Conservation (phyloP, 805 yeast genomes). For the Zygoascus bituminiphila region DNA sequence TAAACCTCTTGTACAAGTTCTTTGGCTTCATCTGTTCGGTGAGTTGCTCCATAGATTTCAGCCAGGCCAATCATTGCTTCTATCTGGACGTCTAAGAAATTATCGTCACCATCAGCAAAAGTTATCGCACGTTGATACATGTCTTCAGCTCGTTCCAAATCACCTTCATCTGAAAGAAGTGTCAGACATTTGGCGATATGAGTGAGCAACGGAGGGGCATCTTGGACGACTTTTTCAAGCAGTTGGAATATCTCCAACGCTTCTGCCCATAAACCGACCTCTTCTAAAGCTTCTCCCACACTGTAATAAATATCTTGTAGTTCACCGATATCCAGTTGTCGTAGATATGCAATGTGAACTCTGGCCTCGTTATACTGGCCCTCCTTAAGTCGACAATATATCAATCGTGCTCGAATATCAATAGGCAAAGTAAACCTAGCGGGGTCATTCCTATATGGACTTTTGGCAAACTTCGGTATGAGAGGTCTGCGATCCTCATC, state of each 20-base stretch:
- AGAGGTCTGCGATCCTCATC: slow-evolving; percentile 49
- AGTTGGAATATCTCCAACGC: slow-evolving; percentile 55
- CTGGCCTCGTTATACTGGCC: slow-evolving; percentile 61
- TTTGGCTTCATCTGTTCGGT: slow-evolving; percentile 26
- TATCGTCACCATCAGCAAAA: slow-evolving; percentile 21
- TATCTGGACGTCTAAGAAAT: slow-evolving; percentile 47
- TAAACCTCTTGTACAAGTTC: slow-evolving; percentile 24
- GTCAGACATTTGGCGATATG: slow-evolving; percentile 76
- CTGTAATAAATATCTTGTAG: slow-evolving; percentile 66
- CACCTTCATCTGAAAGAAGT: slow-evolving; percentile 37
- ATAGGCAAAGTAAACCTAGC: slow-evolving; percentile 53
- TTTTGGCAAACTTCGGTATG: slow-evolving; percentile 8
- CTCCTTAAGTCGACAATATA: slow-evolving; percentile 53
- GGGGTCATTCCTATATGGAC: slow-evolving; percentile 3
- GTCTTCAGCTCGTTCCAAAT: slow-evolving; percentile 29
- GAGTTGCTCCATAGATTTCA: slow-evolving; percentile 54
- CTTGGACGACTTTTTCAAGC: slow-evolving; percentile 14
- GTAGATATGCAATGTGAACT: slow-evolving; percentile 53
- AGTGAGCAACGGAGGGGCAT: slow-evolving; percentile 32
- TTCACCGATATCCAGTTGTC: slow-evolving; percentile 48
- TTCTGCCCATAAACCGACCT: slow-evolving; percentile 59
- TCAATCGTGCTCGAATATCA: slow-evolving; percentile 78
- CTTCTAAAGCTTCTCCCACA: slow-evolving; percentile 68
- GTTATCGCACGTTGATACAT: slow-evolving; percentile 14
- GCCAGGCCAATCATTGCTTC: slow-evolving; percentile 74